Base-by-base conservation (phyloP, 192 early-diverging fungal species). In the Endogone sp. region DNA sequence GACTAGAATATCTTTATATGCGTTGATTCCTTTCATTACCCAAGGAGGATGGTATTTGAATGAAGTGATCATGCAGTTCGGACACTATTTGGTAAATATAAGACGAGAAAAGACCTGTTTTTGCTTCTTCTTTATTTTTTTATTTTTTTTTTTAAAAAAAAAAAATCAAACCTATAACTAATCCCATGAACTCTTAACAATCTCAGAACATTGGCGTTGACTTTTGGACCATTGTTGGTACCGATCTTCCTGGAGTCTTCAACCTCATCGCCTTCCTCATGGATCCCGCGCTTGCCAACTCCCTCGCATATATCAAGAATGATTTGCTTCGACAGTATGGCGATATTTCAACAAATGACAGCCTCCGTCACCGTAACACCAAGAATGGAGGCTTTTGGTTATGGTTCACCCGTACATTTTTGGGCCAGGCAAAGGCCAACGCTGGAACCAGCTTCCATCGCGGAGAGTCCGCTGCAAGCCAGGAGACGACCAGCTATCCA, bases 41-140 rank as follows among this genome's bases (percentile, higher is more conserved):
- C 66, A 67, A n/a, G 2, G 27, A n/a, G 66, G 66, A 0, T 67
- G 66, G 66, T 67, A 56, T 57, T 59, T 67, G 9, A 56, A 29
- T 67, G 66, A 67, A 56, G 32, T 37, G 16, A 57, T 67, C 55
- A 67, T 67, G 66, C 66, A 67, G 29, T 67, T 67, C 30, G 55
- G 55, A 13, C 55, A 56, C n/a, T 56, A 56, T 56, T n/a, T 56
- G 55, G 55, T 56, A n/a, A 56, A n/a, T 56, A n/a, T n/a, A n/a
- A n/a, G n/a, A n/a, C n/a, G n/a, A n/a, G n/a, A n/a, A n/a, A n/a
- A n/a, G n/a, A n/a, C n/a, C n/a, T n/a, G n/a, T n/a, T n/a, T n/a
- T n/a, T n/a, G n/a, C n/a, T n/a, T n/a, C n/a, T n/a, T n/a, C n/a
- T n/a, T n/a, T n/a, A n/a, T n/a, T n/a, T n/a, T n/a, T n/a, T n/a